Base-by-base conservation (phyloP, 306 rosid species). In the Acacia melanoxylon region DNA sequence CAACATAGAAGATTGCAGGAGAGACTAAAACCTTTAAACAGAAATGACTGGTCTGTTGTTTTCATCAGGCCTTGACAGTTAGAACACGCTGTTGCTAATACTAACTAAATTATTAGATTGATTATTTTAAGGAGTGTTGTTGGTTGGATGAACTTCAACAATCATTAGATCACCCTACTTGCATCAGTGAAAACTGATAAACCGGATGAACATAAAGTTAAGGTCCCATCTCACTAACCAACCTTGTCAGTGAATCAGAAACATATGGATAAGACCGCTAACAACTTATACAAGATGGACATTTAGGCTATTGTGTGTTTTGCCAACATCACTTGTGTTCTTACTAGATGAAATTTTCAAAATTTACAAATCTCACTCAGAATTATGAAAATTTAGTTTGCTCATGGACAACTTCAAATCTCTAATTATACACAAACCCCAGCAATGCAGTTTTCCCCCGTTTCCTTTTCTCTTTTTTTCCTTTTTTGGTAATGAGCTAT, bases 131-230 rank as follows among this genome's bases (percentile, higher is more conserved):
- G 41, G 25, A 72, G 69, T 19, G 42, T 48, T 76, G 68, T 78
- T 67, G 76, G 83, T 82, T 79, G 80, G 29, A 24, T 66, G 67
- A 83, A 72, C 40, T 76, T 54, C 82, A 70, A 54, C 48, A 42
- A 78, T 42, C 65, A 45, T 72, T 67, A 33, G 42, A 75, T 42
- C 65, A 22, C 78, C 68, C 17, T 54, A 29, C 45, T 2, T 35
- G 68, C 48, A 45, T 16, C 77, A 52, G 15, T 41, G 59, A 19
- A 11, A 74, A 65, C 33, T 8, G 44, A 59, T 66, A n/a, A 72
- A 58, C 74, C 41, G 31, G 37, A 17, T 29, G 3, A 59, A 33
- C 69, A 42, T 17, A n/a, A 5, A 78, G 49, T 54, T 8, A 66
- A 8, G 20, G 54, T 75, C 20, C 63, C 61, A 68, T 72, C 73